Percentiles rank a stretch among this genome's conserved stretches.
Evolutionary conservation across 352 stramenopile genomes (phyloP).

Genomic region (Aphanomyces euteiches): DNA sequence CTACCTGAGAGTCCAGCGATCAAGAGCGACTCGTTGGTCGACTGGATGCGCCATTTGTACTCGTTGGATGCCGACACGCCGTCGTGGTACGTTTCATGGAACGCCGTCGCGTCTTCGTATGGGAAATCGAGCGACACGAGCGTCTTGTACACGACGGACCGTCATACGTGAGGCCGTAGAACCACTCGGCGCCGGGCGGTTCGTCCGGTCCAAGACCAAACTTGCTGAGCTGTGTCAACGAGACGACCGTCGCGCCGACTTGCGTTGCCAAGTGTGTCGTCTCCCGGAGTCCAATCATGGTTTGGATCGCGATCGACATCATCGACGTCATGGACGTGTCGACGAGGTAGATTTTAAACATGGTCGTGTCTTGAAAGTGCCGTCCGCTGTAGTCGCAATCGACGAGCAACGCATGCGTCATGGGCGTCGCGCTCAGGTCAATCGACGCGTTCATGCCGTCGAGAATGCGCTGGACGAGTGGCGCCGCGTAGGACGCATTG

Average conservation of each 20-base stretch:
- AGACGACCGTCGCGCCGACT: constrained; percentile 19
- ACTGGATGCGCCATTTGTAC: constrained; percentile 1
- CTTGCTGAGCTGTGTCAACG: neutral
- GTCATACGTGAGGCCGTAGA: neutral
- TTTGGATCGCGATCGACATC: neutral
- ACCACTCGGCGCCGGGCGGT: neutral
- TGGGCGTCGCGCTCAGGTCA: constrained; percentile 1
- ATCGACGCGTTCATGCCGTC: constrained; percentile 3
- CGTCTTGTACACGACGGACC: neutral
- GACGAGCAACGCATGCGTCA: constrained; percentile 16
- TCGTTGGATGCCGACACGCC: constrained; percentile 1
- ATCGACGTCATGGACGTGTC: constrained; percentile 4
- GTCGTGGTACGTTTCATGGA: constrained; percentile 5
- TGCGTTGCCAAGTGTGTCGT: constrained; percentile 1
- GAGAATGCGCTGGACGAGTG: constrained; percentile 20
- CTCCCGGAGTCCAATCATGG: constrained; percentile 5
- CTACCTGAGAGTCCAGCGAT: constrained; percentile 13
- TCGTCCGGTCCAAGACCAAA: neutral
- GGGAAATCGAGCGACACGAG: constrained; percentile 9
- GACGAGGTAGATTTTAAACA: constrained; percentile 19
- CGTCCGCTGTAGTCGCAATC: constrained; percentile 26
- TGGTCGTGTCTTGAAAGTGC: constrained; percentile 21
- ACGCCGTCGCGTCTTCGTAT: constrained; percentile 4
- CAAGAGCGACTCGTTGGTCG: constrained; percentile 4
- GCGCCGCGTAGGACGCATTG: constrained; percentile 10